Evolutionary conservation across 768 basidiomycete genomes (phyloP).

Genomic region (Pilatotrama ljubarskyi): DNA sequence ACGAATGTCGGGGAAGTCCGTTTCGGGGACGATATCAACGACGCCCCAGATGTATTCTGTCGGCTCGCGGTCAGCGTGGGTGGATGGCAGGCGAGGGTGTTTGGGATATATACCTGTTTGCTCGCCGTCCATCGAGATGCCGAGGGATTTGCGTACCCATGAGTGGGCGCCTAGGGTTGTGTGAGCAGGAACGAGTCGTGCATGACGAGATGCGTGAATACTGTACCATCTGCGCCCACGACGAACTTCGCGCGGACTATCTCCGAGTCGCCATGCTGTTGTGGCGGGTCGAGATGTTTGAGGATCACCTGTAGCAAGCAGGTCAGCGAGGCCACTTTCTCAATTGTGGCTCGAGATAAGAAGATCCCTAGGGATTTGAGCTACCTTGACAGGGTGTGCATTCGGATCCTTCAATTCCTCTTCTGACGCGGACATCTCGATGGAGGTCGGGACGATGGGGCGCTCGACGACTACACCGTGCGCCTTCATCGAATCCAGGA

Average conservation of each 20-base stretch:
- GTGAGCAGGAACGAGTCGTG: neutral
- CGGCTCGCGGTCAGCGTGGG: neutral
- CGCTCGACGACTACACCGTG: conserved; percentile 52
- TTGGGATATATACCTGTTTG: conserved; percentile 50
- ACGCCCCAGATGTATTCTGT: conserved; percentile 83
- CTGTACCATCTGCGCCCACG: conserved; percentile 76
- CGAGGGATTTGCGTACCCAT: conserved; percentile 72
- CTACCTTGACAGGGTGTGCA: conserved; percentile 37
- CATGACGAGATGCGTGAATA: conserved; percentile 6
- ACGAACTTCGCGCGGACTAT: conserved; percentile 71
- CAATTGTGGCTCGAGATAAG: no score
- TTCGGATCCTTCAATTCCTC: conserved; percentile 42
- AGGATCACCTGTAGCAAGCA: conserved; percentile 49
- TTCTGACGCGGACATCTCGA: conserved; percentile 46
- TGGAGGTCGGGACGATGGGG: conserved; percentile 49
- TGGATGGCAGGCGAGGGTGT: conserved; percentile 25
- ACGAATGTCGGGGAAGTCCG: conserved; percentile 57
- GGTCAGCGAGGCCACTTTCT: no score
- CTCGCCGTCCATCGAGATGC: conserved; percentile 76
- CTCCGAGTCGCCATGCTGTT: conserved; percentile 48
- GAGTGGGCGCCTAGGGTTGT: conserved; percentile 67
- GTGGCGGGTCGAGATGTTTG: conserved; percentile 41
- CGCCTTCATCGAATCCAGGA: conserved; percentile 53
- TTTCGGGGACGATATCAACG: conserved; percentile 54
- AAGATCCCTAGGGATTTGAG: no score